Percentiles rank a stretch among this genome's conserved stretches.
Evolutionary conservation across 2,329 filamentous ascomycete species (phyloP).

Genomic region (Trichoderma brevicompactum): DNA sequence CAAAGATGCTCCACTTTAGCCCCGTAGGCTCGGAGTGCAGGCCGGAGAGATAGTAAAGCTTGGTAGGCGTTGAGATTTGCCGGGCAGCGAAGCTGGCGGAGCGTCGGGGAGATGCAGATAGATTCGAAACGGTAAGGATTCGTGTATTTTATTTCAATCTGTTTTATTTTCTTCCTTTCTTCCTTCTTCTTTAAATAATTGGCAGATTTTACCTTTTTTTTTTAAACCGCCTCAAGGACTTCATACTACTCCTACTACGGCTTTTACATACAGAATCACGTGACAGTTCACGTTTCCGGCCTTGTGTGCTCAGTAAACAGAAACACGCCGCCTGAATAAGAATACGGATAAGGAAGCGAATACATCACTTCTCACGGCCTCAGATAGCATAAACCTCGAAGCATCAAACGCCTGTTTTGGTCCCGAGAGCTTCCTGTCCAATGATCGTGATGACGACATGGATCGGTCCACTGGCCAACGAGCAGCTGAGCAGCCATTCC

Average conservation of each 20-base stretch:
- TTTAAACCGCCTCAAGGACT: too few relatives aligned
- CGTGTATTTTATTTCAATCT: too few relatives aligned
- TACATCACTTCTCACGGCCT: not conserved
- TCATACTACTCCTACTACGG: too few relatives aligned
- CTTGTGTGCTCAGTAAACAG: too few relatives aligned
- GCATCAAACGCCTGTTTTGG: not conserved
- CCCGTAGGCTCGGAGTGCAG: conserved; percentile 7
- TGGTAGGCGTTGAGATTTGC: not conserved
- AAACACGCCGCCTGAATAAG: not conserved
- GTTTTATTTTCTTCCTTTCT: not conserved
- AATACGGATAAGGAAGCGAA: conserved; percentile 8
- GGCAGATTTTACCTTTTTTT: not conserved
- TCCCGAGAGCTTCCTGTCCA: conserved; percentile 4
- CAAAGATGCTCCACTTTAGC: not conserved
- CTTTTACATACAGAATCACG: too few relatives aligned
- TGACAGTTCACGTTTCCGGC: too few relatives aligned
- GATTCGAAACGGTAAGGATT: too few relatives aligned
- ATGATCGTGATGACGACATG: conserved; percentile 25
- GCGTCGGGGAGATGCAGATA: not conserved
- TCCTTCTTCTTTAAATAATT: not conserved
- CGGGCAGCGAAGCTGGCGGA: not conserved
- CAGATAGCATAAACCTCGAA: not conserved
- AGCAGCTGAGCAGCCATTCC: not conserved
- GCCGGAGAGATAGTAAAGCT: not conserved
- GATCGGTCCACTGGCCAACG: conserved; percentile 27